A percentile compares a stretch with the other conserved stretches of the same genome.
These are phyloP conservation scores for Sphaerobolus stellatus DNA, from an alignment of 1,284 basidiomycete genomes.

Conservation along the genomic window DNA sequence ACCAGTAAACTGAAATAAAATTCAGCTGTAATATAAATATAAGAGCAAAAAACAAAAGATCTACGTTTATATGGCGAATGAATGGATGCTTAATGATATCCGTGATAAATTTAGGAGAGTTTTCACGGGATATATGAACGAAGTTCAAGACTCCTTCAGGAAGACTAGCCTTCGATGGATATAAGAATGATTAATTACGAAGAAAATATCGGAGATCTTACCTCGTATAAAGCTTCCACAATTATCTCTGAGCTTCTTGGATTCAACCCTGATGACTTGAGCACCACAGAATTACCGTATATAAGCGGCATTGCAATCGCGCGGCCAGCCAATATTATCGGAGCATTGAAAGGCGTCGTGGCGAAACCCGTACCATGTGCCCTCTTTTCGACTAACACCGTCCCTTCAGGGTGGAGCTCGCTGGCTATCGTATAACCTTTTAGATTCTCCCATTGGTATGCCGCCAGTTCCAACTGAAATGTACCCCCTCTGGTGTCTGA, in stretches of 20 bases:
- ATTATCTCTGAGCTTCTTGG: conserved; percentile 51
- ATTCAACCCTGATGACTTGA: conserved; percentile 59
- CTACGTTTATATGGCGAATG: conserved; percentile 47
- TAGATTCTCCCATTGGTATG: conserved; percentile 22
- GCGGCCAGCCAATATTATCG: conserved; percentile 44
- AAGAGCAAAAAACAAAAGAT: too few species aligned
- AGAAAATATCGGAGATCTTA: neutral
- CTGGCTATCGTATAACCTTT: conserved; percentile 32
- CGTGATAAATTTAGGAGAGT: conserved; percentile 44
- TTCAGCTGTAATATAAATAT: too few species aligned
- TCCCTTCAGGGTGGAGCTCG: conserved; percentile 25
- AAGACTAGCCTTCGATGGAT: conserved; percentile 48
- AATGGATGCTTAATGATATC: conserved; percentile 56
- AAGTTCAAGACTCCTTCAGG: conserved; percentile 62
- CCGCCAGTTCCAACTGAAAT: conserved; percentile 3
- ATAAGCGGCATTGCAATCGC: conserved; percentile 54
- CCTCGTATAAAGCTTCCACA: conserved; percentile 33
- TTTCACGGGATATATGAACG: conserved; percentile 50
- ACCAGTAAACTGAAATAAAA: conserved; percentile 60
- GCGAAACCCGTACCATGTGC: conserved; percentile 29
- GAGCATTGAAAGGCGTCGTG: conserved; percentile 42
- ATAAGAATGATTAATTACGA: neutral
- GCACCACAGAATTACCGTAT: conserved; percentile 62
- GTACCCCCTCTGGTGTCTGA: neutral
- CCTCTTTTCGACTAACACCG: conserved; percentile 30